These are phyloP conservation scores for Arachis stenosperma DNA, from an alignment of 306 rosid genomes.

Conservation along the genomic window DNA sequence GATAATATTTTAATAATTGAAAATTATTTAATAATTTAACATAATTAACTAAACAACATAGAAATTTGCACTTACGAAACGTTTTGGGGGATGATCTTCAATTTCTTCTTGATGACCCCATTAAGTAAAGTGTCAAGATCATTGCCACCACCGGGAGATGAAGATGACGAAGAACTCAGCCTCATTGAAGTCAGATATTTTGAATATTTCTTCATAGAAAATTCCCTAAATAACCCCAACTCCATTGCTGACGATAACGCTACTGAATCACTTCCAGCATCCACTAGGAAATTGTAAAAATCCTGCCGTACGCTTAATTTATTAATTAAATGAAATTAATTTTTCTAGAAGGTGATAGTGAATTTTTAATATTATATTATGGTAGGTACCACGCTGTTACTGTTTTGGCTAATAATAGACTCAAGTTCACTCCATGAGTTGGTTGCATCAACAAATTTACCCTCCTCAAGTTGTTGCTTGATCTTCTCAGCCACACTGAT, in stretches of 20 bases:
- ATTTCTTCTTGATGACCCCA: conserved; percentile 73
- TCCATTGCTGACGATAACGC: conserved; percentile 40
- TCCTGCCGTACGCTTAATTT: conserved; percentile 48
- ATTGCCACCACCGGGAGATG: conserved; percentile 49
- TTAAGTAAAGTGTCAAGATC: conserved; percentile 60
- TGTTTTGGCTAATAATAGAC: conserved; percentile 32
- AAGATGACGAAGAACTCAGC: conserved; percentile 15
- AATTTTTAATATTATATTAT: neutral
- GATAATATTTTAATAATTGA: too few species aligned
- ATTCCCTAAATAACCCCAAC: conserved; percentile 35
- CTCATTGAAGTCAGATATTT: conserved; percentile 57
- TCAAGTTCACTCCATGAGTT: conserved; percentile 67
- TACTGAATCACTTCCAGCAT: conserved; percentile 45
- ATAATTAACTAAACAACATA: too few species aligned
- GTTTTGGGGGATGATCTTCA: conserved; percentile 70
- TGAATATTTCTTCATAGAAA: conserved; percentile 50
- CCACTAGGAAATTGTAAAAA: conserved; percentile 73
- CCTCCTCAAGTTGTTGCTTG: conserved; percentile 59
- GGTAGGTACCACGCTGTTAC: conserved; percentile 67
- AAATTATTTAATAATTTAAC: too few species aligned
- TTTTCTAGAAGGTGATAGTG: too few species aligned
- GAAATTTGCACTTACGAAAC: conserved; percentile 54
- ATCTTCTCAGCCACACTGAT: conserved; percentile 71
- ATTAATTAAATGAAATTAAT: too few species aligned
- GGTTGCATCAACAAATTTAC: conserved; percentile 65